Percentiles rank a stretch among this genome's conserved stretches.
Conservation (phyloP, 1,284 basidiomycete genomes). For the Moesziomyces aphidis region DNA sequence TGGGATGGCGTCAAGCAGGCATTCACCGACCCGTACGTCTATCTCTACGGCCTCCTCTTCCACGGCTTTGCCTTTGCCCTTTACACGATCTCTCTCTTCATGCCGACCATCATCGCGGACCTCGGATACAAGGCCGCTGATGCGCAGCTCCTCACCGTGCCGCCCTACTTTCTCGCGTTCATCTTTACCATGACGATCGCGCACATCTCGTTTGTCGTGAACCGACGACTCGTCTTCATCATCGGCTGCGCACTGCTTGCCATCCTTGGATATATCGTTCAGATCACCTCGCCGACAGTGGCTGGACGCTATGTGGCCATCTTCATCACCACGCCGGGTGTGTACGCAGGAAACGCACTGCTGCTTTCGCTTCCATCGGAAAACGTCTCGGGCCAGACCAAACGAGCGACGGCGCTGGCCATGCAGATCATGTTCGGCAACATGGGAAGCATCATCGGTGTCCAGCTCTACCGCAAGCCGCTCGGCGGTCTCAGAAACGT, state of each 20-base stretch:
- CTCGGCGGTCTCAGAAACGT: constrained; percentile 69
- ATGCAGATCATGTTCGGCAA: constrained; percentile 79
- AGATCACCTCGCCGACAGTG: constrained; percentile 73
- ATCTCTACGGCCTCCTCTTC: constrained; percentile 76
- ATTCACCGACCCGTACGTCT: constrained; percentile 74
- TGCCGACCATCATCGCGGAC: constrained; percentile 73
- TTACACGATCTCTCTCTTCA: constrained; percentile 55
- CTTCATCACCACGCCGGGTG: constrained; percentile 74
- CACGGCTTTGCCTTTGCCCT: constrained; percentile 73
- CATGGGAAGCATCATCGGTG: constrained; percentile 74
- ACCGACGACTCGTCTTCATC: constrained; percentile 72
- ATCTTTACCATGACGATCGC: constrained; percentile 69
- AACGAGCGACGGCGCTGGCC: constrained; percentile 76
- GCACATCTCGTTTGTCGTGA: constrained; percentile 70
- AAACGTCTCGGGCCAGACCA: constrained; percentile 79
- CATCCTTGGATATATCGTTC: constrained; percentile 76
- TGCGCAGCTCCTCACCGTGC: constrained; percentile 76
- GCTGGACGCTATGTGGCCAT: constrained; percentile 76
- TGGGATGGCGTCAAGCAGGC: constrained; percentile 69
- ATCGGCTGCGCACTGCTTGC: constrained; percentile 72
- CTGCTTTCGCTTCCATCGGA: constrained; percentile 74
- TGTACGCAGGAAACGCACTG: constrained; percentile 75
- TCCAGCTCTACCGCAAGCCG: constrained; percentile 73
- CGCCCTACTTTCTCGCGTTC: constrained; percentile 73
- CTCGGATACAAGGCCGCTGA: constrained; percentile 75